Evolutionary conservation across 163 green algal species (phyloP).

Genomic region (Botryococcus braunii): DNA sequence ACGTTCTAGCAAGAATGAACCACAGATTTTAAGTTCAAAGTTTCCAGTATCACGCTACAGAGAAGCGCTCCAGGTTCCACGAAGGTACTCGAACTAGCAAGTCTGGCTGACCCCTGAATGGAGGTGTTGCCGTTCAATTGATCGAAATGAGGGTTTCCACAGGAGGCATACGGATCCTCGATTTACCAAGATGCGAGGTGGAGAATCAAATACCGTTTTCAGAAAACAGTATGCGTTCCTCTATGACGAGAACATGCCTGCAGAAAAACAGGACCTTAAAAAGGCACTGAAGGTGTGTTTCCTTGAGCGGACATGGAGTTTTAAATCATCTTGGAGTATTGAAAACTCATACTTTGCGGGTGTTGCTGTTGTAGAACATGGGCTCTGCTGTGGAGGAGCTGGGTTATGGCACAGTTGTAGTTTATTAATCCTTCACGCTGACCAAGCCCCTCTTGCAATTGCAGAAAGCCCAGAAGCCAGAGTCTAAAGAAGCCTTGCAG

Average conservation of each 20-base stretch:
- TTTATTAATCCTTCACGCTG: too few species aligned
- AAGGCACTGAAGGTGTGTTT: constrained; percentile 23
- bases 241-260: constrained; percentile 73
- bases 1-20: constrained; percentile 59
- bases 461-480: constrained; percentile 24
- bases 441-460: background rate
- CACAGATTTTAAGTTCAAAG: constrained; percentile 58
- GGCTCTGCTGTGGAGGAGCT: too few species aligned
- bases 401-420: too few species aligned
- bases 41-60: constrained; percentile 58
- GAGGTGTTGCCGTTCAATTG: background rate
- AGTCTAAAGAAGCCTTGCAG: constrained; percentile 29
- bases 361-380: too few species aligned
- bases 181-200: constrained; percentile 51
- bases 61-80: constrained; percentile 47
- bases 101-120: background rate
- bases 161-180: constrained; percentile 45
- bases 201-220: constrained; percentile 40
- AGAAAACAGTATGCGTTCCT: constrained; percentile 74
- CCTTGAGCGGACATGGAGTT: too few species aligned
- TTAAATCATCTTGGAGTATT: too few species aligned
- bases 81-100: constrained; percentile 19
- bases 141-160: background rate
- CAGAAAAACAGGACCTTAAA: constrained; percentile 50
- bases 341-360: too few species aligned